Evolutionary conservation across 768 basidiomycete species (phyloP).

Genomic region (Mycena sanguinolenta): DNA sequence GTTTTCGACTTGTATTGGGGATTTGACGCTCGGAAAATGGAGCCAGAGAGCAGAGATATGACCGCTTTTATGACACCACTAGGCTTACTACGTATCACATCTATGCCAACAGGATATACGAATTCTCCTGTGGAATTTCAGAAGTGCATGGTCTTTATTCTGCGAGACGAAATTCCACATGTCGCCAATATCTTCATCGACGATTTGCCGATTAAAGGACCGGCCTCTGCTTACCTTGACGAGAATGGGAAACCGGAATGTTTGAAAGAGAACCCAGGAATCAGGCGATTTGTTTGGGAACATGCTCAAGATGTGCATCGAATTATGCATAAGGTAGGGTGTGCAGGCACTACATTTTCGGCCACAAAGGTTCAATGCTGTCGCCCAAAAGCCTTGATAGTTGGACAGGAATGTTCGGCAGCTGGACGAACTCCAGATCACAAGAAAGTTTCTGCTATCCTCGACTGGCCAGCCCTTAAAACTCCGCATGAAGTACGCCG

Average conservation of each 20-base stretch:
- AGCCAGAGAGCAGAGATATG: too few relatives aligned
- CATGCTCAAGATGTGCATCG: constrained; percentile 47
- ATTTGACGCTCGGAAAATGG: too few relatives aligned
- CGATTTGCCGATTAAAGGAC: constrained; percentile 48
- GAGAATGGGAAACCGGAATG: too few relatives aligned
- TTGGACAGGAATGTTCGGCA: neutral
- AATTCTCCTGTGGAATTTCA: constrained; percentile 40
- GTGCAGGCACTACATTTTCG: constrained; percentile 48
- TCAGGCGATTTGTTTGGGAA: constrained; percentile 42
- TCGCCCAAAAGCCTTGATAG: constrained; percentile 38
- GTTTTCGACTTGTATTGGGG: too few relatives aligned
- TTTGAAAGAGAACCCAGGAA: constrained; percentile 39
- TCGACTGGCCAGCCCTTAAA: neutral
- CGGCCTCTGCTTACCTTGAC: too few relatives aligned
- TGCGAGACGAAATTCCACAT: constrained; percentile 50
- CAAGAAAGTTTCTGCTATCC: neutral
- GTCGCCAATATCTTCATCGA: constrained; percentile 46
- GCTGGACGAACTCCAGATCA: neutral
- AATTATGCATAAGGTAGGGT: constrained; percentile 44
- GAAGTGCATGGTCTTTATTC: constrained; percentile 41
- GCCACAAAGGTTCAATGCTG: constrained; percentile 16
- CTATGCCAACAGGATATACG: neutral
- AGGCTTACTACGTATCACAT: neutral
- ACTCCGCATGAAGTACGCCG: neutral
- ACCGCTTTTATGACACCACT: too few relatives aligned